phyloP scores from a whole-genome alignment of 1,139 yeast genomes.

The Saccharomyces uvarum region DNA sequence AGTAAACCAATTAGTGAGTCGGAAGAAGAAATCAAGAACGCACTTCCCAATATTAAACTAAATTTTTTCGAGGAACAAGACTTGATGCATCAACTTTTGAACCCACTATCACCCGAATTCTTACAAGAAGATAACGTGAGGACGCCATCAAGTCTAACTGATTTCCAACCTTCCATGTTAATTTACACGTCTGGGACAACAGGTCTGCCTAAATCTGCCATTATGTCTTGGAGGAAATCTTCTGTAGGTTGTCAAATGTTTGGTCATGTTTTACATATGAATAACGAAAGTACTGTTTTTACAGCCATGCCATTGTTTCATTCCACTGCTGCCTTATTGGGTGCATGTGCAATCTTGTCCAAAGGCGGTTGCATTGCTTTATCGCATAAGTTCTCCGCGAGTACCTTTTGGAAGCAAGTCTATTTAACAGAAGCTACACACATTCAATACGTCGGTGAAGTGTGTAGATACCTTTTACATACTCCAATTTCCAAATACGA shows the following conservation, averaged over 20 bases:
- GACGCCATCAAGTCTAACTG: constrained; percentile 44
- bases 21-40: constrained; percentile 39
- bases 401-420: constrained; percentile 88
- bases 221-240: constrained; percentile 85
- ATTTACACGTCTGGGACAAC: constrained; percentile 94
- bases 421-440: constrained; percentile 64
- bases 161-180: constrained; percentile 59
- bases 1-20: constrained; percentile 48
- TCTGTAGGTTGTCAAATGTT: constrained; percentile 61
- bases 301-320: constrained; percentile 96
- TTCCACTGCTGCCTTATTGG: constrained; percentile 86
- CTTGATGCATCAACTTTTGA: constrained; percentile 38
- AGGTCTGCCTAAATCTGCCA: constrained; percentile 90
- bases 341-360: constrained; percentile 65
- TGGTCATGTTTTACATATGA: constrained; percentile 60
- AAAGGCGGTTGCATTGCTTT: constrained; percentile 72
- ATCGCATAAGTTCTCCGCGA: constrained; percentile 75
- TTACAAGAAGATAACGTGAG: constrained; percentile 51
- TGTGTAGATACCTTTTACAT: constrained; percentile 75
- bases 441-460: constrained; percentile 92
- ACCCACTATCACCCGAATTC: constrained; percentile 44
- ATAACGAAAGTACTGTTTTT: constrained; percentile 52
- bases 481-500: constrained; percentile 62
- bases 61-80: constrained; percentile 51
- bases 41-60: constrained; percentile 37